Base-by-base conservation (phyloP, 176 grass and related monocot species). In the Rhipidocladum racemiflorum region DNA sequence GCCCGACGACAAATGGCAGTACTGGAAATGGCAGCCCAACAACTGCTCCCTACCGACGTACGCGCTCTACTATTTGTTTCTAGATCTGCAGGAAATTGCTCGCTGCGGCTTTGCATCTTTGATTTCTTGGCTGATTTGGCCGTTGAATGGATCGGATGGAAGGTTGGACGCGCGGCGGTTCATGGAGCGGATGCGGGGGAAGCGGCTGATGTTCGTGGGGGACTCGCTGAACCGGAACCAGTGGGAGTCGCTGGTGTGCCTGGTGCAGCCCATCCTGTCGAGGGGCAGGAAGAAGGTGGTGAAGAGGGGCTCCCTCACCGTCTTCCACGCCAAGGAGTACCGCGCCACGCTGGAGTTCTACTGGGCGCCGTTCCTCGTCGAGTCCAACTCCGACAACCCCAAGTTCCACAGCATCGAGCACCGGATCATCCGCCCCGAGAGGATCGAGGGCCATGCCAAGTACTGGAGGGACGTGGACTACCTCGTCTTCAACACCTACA, bases 401-500 rank as follows among this genome's bases (percentile, higher is more conserved):
- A 85, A 82, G 0, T 60, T 90, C 69, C 96, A 95, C 78, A 91
- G 81, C 87, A 91, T 95, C 71, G 62, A 53, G 11, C 4, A 67
- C 0, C 78, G 96, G 25, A 93, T 95, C 78, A 91, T 98, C 53
- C 70, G 84, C 0, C 81, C 89, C 4, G 68, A 91, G 6, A 83
- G 81, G 64, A 99, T 99, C 64, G 76, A 86, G 61, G 81, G 36
- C 5, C 96, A 99, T 68, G 92, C 90, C 0, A 82, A 32, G 9
- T n/a, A 95, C 68, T 99, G 96, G 92, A 95, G 72, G 65, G 88
- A 38, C 4, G 89, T 77, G 0, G 96, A 99, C 62, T 99, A 93
- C 81, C 85, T 99, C 75, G n/a, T 99, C 77, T 99, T 99, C 85
- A 95, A 99, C 76, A 95, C 92, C 14, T 99, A 99, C 89, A 99